Evolutionary conservation across 176 grass and related monocot species (phyloP), one percentile per base, ranked within the genome.

Genomic region (Calamus simplicifolius): DNA sequence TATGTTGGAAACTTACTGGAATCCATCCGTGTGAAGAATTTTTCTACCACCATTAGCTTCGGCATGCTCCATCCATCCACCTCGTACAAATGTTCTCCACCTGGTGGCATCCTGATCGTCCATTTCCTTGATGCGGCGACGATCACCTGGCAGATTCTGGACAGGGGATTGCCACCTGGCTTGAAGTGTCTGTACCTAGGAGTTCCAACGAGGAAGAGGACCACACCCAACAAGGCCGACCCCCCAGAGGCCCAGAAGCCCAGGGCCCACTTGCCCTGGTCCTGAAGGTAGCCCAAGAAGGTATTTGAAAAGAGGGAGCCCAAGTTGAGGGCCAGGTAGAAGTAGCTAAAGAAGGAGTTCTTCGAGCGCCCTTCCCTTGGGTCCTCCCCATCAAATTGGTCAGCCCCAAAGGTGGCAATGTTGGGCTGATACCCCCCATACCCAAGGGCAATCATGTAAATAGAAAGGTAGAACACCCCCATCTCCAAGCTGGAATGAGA

Each of bases 341-440:
- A 67, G 64, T 67, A 67, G 64, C 50, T 54, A 51, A 67, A 67
- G 64, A 67, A 67, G 16, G 64, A 35, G 48, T 35, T 16, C 51
- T 67, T 67, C 5, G 27, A 67, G 8, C 16, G n/a, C 16, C 51
- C 16, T 12, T 67, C 64, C 6, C 2, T 4, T 13, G 51, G 28
- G 28, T 67, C 50, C 5, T 67, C 64, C 64, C 54, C 64, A 35
- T 67, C 64, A 5, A 67, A 67, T 16, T 67, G 64, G 64, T 67
- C 64, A 5, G 64, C 64, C 6, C 64, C 64, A 6, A 67, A 67
- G 50, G 50, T 29, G 15, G 64, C 51, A 27, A 67, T 54, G 27
- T 54, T 67, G 14, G 64, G 64, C 17, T 67, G 64, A 51, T 67
- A 67, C 4, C 64, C 64, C 19, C 64, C 64, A 19, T 67, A 31